phyloP scores from a whole-genome alignment of 2,329 filamentous ascomycete genomes.

The Pestalotiopsis sp. region DNA sequence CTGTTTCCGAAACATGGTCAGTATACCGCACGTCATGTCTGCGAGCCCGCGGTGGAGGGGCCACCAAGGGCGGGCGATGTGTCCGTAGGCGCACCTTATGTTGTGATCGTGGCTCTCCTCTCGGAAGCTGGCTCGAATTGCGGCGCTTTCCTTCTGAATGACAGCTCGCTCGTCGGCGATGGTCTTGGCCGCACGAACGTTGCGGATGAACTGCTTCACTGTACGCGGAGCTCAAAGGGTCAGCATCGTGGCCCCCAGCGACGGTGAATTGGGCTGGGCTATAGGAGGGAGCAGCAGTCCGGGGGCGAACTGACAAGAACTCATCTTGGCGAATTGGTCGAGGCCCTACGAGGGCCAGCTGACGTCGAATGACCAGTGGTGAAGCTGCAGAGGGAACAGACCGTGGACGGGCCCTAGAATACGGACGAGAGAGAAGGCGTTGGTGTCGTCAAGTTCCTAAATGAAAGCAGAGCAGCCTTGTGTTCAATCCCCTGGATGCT shows the following conservation, averaged over 20 bases:
- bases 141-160: slow-evolving; percentile 98
- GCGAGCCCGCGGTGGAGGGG: background rate
- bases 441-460: slow-evolving; percentile 3
- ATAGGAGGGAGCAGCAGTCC: background rate
- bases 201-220: slow-evolving; percentile 99
- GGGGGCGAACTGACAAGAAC: slow-evolving; percentile 16
- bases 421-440: background rate
- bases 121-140: slow-evolving; percentile 94
- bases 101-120: slow-evolving; percentile 94
- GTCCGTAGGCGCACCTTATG: slow-evolving; percentile 65
- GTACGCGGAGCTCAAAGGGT: slow-evolving; percentile 17
- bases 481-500: slow-evolving; percentile 9
- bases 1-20: slow-evolving; percentile 46
- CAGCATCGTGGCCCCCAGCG: background rate
- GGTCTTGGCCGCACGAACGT: slow-evolving; percentile 97
- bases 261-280: background rate
- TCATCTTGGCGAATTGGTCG: slow-evolving; percentile 17
- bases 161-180: slow-evolving; percentile 98
- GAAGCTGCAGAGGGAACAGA: background rate
- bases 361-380: slow-evolving; percentile 9
- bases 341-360: slow-evolving; percentile 18
- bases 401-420: background rate
- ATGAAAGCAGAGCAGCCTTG: background rate
- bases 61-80: background rate
- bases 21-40: slow-evolving; percentile 4